Percentiles rank a stretch among this genome's conserved stretches.
Evolutionary conservation across 768 basidiomycete species (phyloP).

Genomic region (Psilocybe subaeruginosa): DNA sequence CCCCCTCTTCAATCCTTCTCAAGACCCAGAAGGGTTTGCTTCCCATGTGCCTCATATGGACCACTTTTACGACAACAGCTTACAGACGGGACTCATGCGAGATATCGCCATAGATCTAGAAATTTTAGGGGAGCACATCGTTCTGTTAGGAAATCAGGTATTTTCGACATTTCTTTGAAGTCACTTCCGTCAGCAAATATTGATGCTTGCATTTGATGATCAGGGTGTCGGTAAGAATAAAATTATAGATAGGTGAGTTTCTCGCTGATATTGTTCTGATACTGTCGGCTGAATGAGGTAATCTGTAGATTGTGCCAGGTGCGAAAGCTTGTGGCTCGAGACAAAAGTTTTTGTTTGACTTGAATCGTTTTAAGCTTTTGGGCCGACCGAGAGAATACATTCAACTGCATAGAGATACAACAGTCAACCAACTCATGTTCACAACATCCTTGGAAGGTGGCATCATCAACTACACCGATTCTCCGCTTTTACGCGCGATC

Average conservation of each 20-base stretch:
- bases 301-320: conserved; percentile 54
- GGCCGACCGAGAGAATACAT: conserved; percentile 69
- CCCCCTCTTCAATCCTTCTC: conserved; percentile 48
- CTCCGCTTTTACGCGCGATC: conserved; percentile 67
- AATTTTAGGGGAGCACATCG: conserved; percentile 62
- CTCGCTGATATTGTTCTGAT: background rate
- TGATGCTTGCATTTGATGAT: background rate
- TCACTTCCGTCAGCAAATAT: background rate
- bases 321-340: background rate
- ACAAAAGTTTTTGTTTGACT: background rate
- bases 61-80: conserved; percentile 70
- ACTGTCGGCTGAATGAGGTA: background rate
- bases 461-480: conserved; percentile 62
- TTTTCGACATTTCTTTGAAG: conserved; percentile 5
- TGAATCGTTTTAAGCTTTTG: conserved; percentile 42
- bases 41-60: conserved; percentile 71
- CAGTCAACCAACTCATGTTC: conserved; percentile 73
- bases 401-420: conserved; percentile 71
- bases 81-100: conserved; percentile 69
- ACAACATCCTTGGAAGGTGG: conserved; percentile 63
- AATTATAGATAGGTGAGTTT: conserved; percentile 57
- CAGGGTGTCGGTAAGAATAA: conserved; percentile 77
- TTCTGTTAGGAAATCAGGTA: conserved; percentile 71
- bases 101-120: conserved; percentile 68
- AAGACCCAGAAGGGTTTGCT: conserved; percentile 56